phyloP scores from a whole-genome alignment of 495 filamentous ascomycete species.

The Cercophora sp. region DNA sequence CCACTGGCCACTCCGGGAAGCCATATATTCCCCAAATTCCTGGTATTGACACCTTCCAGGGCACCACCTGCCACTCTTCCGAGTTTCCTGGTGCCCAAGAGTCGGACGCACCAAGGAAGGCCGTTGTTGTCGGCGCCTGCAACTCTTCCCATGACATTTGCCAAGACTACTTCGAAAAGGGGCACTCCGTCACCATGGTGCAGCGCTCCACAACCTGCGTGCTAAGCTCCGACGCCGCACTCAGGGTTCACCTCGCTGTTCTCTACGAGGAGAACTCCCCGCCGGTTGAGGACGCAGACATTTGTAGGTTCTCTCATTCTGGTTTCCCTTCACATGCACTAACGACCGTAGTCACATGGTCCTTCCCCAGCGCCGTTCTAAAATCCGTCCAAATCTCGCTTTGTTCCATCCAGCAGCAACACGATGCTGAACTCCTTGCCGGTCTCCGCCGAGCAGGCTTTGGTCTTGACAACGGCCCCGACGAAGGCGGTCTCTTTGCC shows the following conservation, averaged over 20 bases:
- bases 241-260: constrained; percentile 49
- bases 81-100: constrained; percentile 58
- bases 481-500: constrained; percentile 60
- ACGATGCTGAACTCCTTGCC: constrained; percentile 53
- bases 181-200: constrained; percentile 79
- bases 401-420: constrained; percentile 42
- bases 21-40: constrained; percentile 60
- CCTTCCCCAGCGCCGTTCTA: constrained; percentile 53
- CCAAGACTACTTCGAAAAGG: constrained; percentile 76
- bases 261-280: constrained; percentile 62
- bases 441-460: constrained; percentile 67
- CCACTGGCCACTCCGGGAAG: constrained; percentile 71
- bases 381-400: constrained; percentile 53
- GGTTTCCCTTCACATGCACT: neutral
- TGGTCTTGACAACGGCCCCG: constrained; percentile 61
- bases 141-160: constrained; percentile 82
- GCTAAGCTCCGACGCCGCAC: constrained; percentile 47
- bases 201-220: constrained; percentile 75
- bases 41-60: constrained; percentile 59
- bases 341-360: constrained; percentile 31
- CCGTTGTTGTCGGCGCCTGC: constrained; percentile 72
- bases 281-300: constrained; percentile 59
- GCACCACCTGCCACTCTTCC: constrained; percentile 65
- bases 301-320: constrained; percentile 25
- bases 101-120: constrained; percentile 53